Evolutionary conservation across 1,139 yeast species (phyloP).

Genomic region (Torulaspora globosa): DNA sequence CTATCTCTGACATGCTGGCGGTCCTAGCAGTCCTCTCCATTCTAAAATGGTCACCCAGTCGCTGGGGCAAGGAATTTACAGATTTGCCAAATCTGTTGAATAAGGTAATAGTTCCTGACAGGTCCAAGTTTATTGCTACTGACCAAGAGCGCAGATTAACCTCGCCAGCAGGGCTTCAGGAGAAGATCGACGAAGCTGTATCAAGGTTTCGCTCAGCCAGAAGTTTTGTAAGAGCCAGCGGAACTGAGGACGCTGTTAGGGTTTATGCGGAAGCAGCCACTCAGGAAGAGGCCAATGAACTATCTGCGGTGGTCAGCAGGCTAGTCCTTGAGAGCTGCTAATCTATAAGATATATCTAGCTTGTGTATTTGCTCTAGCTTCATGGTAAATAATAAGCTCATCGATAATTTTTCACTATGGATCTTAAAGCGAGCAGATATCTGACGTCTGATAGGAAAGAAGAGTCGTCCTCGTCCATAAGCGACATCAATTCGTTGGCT

Average conservation of each 20-base stretch:
- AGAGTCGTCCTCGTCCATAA: neutral
- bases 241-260: constrained; percentile 96
- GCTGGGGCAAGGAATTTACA: constrained; percentile 73
- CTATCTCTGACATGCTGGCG: constrained; percentile 80
- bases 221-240: constrained; percentile 94
- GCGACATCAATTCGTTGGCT: neutral
- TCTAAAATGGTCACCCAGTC: constrained; percentile 53
- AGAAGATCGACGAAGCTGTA: constrained; percentile 62
- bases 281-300: constrained; percentile 47
- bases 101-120: constrained; percentile 79
- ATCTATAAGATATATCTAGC: neutral
- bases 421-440: neutral
- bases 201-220: constrained; percentile 59
- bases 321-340: constrained; percentile 36
- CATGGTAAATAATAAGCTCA: neutral
- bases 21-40: constrained; percentile 64
- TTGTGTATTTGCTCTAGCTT: neutral
- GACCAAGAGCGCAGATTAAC: constrained; percentile 83
- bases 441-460: neutral
- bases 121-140: constrained; percentile 74
- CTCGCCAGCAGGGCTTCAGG: constrained; percentile 76
- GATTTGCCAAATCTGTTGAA: constrained; percentile 84
- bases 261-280: constrained; percentile 87
- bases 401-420: constrained; percentile 3
- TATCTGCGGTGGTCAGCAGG: constrained; percentile 51